These are phyloP conservation scores for Schwanniomyces etchellsii DNA, from an alignment of 1,139 yeast species.

Conservation along the genomic window DNA sequence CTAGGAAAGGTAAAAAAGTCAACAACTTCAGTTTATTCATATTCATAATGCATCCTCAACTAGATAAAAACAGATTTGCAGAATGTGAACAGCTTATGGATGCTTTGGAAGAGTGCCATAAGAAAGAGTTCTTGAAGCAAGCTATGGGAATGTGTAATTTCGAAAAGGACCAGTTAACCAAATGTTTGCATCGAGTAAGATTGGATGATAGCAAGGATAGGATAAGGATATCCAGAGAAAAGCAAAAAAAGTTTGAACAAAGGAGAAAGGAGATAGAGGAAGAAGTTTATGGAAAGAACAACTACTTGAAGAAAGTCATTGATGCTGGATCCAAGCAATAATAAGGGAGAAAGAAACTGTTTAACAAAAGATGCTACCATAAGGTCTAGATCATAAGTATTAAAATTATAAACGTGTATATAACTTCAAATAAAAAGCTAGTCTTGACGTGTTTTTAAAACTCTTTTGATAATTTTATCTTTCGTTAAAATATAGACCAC, in stretches of 20 bases:
- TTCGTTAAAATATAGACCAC: slow-evolving; percentile 89
- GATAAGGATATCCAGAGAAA: slow-evolving; percentile 51
- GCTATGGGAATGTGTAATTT: slow-evolving; percentile 85
- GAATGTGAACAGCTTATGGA: slow-evolving; percentile 77
- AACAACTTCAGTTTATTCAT: no score
- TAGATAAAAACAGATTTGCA: slow-evolving; percentile 40
- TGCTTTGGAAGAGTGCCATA: slow-evolving; percentile 87
- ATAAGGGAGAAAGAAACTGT: slow-evolving; percentile 3
- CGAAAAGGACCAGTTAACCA: slow-evolving; percentile 70
- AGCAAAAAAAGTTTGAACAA: slow-evolving; percentile 48
- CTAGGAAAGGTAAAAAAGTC: no score
- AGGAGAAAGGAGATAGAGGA: slow-evolving; percentile 62
- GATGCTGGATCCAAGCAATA: slow-evolving; percentile 27
- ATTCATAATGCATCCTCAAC: slow-evolving; percentile 40
- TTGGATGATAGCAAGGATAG: slow-evolving; percentile 60
- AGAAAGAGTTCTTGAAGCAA: slow-evolving; percentile 61
- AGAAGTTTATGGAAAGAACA: slow-evolving; percentile 76
- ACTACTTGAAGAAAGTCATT: slow-evolving; percentile 61
- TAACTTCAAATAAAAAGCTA: slow-evolving; percentile 11
- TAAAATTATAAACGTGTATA: not conserved
- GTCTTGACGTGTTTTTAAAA: slow-evolving; percentile 93
- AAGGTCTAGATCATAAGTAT: not conserved
- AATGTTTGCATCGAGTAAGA: slow-evolving; percentile 79
- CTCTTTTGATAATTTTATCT: slow-evolving; percentile 83
- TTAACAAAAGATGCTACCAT: slow-evolving; percentile 1